Evolutionary conservation across 352 stramenopile genomes (phyloP).

Genomic region (Globisporangium nagaii): DNA sequence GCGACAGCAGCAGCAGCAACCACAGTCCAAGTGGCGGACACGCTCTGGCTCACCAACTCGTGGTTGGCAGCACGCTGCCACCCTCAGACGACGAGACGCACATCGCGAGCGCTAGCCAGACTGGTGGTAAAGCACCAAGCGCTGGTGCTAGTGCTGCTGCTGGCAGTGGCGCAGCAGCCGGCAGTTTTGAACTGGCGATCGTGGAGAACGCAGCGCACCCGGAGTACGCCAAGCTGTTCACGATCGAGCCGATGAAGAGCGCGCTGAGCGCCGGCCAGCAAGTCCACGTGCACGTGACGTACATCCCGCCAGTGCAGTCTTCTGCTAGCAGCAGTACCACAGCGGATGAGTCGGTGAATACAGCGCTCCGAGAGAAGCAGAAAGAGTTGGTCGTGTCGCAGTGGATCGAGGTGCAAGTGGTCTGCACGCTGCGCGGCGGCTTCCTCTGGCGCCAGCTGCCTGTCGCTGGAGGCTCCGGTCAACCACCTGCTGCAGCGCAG

Average conservation of each 20-base stretch:
- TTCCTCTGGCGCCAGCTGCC: constrained; percentile 25
- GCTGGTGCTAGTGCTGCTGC: not conserved
- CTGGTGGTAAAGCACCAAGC: not conserved
- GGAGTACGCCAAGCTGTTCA: constrained; percentile 47
- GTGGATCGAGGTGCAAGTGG: constrained; percentile 34
- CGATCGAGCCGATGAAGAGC: constrained; percentile 63
- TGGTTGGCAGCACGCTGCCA: constrained; percentile 44
- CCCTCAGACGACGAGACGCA: constrained; percentile 11
- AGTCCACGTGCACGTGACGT: constrained; percentile 48
- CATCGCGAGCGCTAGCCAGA: not conserved
- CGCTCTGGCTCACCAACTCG: constrained; percentile 14
- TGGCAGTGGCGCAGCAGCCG: constrained; percentile 6
- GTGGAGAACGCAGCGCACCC: constrained; percentile 40
- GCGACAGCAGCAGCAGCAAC: constrained; percentile 3
- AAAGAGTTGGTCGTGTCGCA: constrained; percentile 26
- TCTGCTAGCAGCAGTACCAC: not conserved
- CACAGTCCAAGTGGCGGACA: not conserved
- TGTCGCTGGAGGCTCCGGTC: not conserved
- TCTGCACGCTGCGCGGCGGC: constrained; percentile 35
- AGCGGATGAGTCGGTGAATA: not conserved
- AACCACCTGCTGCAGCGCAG: not conserved
- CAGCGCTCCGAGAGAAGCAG: constrained; percentile 8
- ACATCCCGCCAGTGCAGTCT: constrained; percentile 18
- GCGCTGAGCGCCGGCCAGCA: constrained; percentile 46
- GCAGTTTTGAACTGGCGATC: constrained; percentile 60